Evolutionary conservation across 2,329 filamentous ascomycete species (phyloP).

Genomic region (Fusarium solani-melongenae): DNA sequence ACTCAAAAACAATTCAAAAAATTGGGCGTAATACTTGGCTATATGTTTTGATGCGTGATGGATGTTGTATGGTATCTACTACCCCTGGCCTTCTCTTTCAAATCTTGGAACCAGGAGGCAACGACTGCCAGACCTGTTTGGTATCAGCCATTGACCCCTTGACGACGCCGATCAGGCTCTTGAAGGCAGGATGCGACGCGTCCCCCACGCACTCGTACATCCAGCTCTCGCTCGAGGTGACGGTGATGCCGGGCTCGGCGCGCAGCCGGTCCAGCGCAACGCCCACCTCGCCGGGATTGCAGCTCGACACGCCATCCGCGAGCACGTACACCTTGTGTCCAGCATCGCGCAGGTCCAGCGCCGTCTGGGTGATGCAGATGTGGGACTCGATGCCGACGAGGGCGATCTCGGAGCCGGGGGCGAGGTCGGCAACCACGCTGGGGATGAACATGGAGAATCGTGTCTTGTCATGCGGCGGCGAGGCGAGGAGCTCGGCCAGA

Average conservation of each 20-base stretch:
- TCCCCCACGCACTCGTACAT: slow-evolving; percentile 92
- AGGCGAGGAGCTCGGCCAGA: slow-evolving; percentile 67
- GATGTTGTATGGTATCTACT: slow-evolving; percentile 1
- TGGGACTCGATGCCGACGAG: slow-evolving; percentile 94
- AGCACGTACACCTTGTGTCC: slow-evolving; percentile 89
- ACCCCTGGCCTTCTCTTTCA: slow-evolving; percentile 39
- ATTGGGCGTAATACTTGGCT: slow-evolving; percentile 1
- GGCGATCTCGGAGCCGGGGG: slow-evolving; percentile 67
- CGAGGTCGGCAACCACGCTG: slow-evolving; percentile 61
- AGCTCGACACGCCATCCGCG: slow-evolving; percentile 89
- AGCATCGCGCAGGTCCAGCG: slow-evolving; percentile 78
- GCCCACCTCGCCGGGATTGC: slow-evolving; percentile 82
- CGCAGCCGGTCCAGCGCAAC: slow-evolving; percentile 82
- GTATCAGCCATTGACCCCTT: slow-evolving; percentile 81
- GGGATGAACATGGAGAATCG: slow-evolving; percentile 89
- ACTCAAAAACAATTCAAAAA: slow-evolving; percentile 12
- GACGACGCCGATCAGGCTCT: slow-evolving; percentile 77
- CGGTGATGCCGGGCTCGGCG: slow-evolving; percentile 74
- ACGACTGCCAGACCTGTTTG: slow-evolving; percentile 71
- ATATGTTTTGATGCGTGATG: slow-evolving; percentile 2
- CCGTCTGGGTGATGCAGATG: slow-evolving; percentile 94
- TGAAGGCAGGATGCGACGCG: slow-evolving; percentile 78
- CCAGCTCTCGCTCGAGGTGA: slow-evolving; percentile 90
- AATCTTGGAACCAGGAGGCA: slow-evolving; percentile 70
- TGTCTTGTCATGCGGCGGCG: slow-evolving; percentile 81